Evolutionary conservation across 2,329 filamentous ascomycete genomes (phyloP).

Genomic region (Monilinia polystroma): DNA sequence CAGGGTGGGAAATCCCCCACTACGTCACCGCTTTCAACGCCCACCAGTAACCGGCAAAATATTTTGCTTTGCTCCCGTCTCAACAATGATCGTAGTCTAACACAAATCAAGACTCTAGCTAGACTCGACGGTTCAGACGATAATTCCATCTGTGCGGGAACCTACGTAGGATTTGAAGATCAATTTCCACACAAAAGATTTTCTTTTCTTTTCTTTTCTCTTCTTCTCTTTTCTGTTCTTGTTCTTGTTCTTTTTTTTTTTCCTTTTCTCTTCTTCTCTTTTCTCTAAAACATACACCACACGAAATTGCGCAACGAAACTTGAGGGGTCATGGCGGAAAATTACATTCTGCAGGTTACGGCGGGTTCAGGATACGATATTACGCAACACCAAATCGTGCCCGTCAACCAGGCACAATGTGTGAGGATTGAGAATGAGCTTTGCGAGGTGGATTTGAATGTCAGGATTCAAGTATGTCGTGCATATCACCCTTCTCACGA

Average conservation of each 20-base stretch:
- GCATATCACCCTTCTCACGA: conserved; percentile 42
- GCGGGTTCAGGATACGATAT: conserved; percentile 75
- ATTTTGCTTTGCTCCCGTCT: background rate
- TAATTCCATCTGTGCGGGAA: background rate
- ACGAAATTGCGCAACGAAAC: background rate
- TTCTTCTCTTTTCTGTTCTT: no score
- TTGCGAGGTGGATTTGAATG: conserved; percentile 66
- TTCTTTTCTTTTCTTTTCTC: background rate
- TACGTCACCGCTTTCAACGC: conserved; percentile 21
- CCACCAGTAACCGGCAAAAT: conserved; percentile 13
- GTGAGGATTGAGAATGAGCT: conserved; percentile 62
- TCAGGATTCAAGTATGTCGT: conserved; percentile 67
- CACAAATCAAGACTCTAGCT: background rate
- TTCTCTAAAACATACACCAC: no score
- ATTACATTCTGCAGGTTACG: conserved; percentile 79
- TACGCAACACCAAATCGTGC: conserved; percentile 68
- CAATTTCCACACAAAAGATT: background rate
- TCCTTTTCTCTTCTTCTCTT: no score
- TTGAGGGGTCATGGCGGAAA: conserved; percentile 54
- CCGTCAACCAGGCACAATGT: conserved; percentile 68
- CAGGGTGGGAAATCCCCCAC: conserved; percentile 14
- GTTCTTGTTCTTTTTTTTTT: no score
- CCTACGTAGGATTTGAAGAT: background rate
- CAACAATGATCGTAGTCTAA: background rate
- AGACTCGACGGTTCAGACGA: background rate